These are phyloP conservation scores for Antarctomyces pellizariae DNA, from an alignment of 495 filamentous ascomycete genomes.

Conservation along the genomic window DNA sequence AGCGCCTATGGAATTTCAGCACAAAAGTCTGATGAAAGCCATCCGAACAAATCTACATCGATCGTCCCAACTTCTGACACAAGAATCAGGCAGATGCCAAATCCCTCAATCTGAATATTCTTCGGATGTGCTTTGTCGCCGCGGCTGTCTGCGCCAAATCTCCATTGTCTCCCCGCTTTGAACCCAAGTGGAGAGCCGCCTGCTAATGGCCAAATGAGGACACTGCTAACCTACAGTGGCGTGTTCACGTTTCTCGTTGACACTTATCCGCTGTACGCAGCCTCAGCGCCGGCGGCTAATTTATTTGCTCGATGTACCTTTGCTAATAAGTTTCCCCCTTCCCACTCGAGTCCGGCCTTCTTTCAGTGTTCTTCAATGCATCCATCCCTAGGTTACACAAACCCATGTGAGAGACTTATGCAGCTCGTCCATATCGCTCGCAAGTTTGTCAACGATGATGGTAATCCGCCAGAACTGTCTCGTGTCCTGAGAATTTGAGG, in stretches of 20 bases:
- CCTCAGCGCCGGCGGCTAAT: constrained; percentile 73
- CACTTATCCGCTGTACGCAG: constrained; percentile 77
- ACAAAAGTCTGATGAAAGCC: constrained; percentile 46
- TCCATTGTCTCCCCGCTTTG: not conserved
- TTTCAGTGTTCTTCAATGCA: constrained; percentile 4
- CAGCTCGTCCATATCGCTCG: too few relatives aligned
- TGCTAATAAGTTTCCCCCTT: constrained; percentile 40
- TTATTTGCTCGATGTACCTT: constrained; percentile 62
- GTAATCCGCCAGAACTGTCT: too few relatives aligned
- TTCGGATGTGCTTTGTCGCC: constrained; percentile 6
- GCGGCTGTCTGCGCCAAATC: constrained; percentile 3
- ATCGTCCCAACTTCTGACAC: constrained; percentile 51
- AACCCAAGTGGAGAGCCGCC: constrained; percentile 13
- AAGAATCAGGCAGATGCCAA: constrained; percentile 1
- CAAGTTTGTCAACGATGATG: constrained; percentile 7
- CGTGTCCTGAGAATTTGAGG: not conserved
- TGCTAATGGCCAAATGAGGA: constrained; percentile 23
- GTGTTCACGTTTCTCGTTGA: constrained; percentile 92
- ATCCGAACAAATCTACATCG: constrained; percentile 48
- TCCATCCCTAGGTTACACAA: too few relatives aligned
- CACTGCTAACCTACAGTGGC: constrained; percentile 54
- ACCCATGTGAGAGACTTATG: too few relatives aligned
- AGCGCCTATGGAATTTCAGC: constrained; percentile 60
- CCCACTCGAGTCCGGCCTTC: constrained; percentile 1
- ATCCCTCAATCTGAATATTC: constrained; percentile 5